These are phyloP conservation scores for Shiraia sp. DNA, from an alignment of 2,329 filamentous ascomycete species.

Conservation along the genomic window DNA sequence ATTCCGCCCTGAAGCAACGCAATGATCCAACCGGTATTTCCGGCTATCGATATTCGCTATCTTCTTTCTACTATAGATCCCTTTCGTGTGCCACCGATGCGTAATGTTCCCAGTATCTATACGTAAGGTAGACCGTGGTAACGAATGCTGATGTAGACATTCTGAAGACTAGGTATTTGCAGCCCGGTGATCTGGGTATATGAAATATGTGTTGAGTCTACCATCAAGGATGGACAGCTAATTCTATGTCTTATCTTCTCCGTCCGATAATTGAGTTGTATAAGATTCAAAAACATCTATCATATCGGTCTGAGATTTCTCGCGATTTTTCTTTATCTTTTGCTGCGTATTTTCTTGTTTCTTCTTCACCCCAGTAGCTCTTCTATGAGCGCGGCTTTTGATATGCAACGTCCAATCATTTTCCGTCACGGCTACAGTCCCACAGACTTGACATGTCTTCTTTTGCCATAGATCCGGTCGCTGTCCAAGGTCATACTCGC, in stretches of 20 bases:
- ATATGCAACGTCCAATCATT: conserved; percentile 63
- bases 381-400: conserved; percentile 58
- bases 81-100: too few relatives aligned
- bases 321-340: neutral
- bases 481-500: conserved; percentile 51
- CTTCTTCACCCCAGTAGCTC: conserved; percentile 35
- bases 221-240: neutral
- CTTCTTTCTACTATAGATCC: too few relatives aligned
- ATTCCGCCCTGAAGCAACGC: too few relatives aligned
- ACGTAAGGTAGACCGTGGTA: too few relatives aligned
- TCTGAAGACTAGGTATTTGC: too few relatives aligned
- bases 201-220: too few relatives aligned
- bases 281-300: conserved; percentile 30
- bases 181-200: too few relatives aligned
- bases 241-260: neutral
- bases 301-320: conserved; percentile 14
- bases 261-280: conserved; percentile 11
- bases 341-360: conserved; percentile 23
- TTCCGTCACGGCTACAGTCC: conserved; percentile 58
- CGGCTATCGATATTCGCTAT: too few relatives aligned
- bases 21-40: too few relatives aligned
- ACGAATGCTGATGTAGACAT: too few relatives aligned
- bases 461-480: conserved; percentile 53
- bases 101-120: too few relatives aligned
- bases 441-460: conserved; percentile 73